Evolutionary conservation across 108 stramenopile genomes (phyloP).

Genomic region (Skeletonema menzelii): DNA sequence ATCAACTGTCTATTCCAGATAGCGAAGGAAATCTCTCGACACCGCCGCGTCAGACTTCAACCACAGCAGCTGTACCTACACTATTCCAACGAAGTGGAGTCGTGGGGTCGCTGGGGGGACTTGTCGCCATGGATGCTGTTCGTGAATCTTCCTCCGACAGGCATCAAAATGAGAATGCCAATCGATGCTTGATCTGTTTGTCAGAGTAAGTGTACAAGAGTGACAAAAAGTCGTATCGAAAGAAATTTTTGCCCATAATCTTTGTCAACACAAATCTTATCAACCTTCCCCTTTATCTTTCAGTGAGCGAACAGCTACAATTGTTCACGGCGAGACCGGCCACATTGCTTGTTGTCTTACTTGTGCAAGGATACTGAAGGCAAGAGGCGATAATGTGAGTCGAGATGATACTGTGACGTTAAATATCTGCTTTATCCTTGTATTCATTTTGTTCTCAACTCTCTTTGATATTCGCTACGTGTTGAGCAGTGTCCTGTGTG

Average conservation of each 20-base stretch:
- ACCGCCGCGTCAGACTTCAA: background rate
- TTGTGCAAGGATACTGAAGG: slow-evolving; percentile 87
- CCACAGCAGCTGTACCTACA: slow-evolving; percentile 2
- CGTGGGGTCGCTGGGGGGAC: background rate
- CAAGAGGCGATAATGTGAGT: slow-evolving; percentile 65
- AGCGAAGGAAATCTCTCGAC: background rate
- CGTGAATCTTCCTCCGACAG: slow-evolving; percentile 14
- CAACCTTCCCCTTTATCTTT: background rate
- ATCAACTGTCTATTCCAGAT: slow-evolving; percentile 33
- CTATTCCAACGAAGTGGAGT: slow-evolving; percentile 23
- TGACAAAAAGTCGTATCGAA: no score
- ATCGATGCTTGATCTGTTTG: slow-evolving; percentile 75
- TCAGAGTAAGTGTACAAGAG: slow-evolving; percentile 20
- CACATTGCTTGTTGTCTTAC: slow-evolving; percentile 91
- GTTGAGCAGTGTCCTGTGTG: slow-evolving; percentile 64
- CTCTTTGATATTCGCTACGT: background rate
- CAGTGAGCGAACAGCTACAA: slow-evolving; percentile 77
- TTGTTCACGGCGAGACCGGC: slow-evolving; percentile 92
- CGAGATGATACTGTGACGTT: background rate
- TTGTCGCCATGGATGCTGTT: slow-evolving; percentile 11
- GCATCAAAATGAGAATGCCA: slow-evolving; percentile 6
- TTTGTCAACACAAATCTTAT: background rate
- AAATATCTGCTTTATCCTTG: background rate
- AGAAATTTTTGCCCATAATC: background rate
- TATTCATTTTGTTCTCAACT: background rate